Evolutionary conservation across 2,329 filamentous ascomycete genomes (phyloP), one percentile per base, ranked within the genome.

Genomic region (Aspergillus flavus): DNA sequence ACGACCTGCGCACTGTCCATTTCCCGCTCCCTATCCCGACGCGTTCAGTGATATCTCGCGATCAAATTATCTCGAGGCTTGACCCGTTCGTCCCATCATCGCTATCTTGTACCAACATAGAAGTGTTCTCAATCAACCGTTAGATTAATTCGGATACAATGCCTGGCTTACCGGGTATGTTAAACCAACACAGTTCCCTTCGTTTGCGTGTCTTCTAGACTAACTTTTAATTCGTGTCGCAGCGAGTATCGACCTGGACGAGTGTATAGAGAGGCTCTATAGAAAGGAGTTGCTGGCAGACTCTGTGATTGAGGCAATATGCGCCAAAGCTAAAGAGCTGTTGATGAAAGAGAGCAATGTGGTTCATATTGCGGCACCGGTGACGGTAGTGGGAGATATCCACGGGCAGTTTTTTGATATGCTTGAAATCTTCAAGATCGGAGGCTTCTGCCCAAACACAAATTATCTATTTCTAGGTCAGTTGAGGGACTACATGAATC

Each of bases 261-360:
- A 98, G 86, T 99, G 95, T 82, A 98, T 99, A 82, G 89, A 92
- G 77, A 91, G 94, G 70, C 87, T 99, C 59, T 98, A 98, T 82
- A 94, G 95, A 77, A 97, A 97, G 79, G 95, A 98, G 79, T 87
- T 99, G 64, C 88, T 99, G 63, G 94, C 95, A 73, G 95, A 99
- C 81, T 97, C 94, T 48, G 94, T 99, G 69, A 94, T 99, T 80
- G 95, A 99, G 83, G 95, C 95, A 74, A 94, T 99, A 88, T 99
- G 95, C 83, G 94, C 95, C 79, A 99, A 99, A 80, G 95, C 96
- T 26, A 99, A 99, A 78, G 95, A 99, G 83, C 85, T 99, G 71
- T 86, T 99, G 71, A 99, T 99, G 95, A 94, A 96, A 77, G 95
- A 99, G 87, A 98, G 94, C 86, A 99, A 99, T 81, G 95, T 99